Conservation (phyloP, 2,329 filamentous ascomycete species). For the Xylaria sp. region DNA sequence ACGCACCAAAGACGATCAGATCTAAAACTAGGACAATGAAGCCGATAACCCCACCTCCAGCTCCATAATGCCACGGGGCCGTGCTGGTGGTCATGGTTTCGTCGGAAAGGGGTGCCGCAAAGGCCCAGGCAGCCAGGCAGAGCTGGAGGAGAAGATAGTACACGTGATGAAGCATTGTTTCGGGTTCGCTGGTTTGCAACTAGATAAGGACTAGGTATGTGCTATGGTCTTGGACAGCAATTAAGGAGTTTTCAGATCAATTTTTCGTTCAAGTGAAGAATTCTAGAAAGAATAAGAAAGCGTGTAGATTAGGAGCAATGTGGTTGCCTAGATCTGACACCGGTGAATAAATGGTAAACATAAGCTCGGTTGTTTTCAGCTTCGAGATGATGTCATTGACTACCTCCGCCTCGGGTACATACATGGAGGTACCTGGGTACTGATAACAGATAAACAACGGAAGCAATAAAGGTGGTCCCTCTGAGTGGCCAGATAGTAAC, state of each 20-base stretch:
- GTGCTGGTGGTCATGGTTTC: constrained; percentile 51
- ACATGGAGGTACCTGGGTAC: background rate
- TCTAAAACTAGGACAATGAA: constrained; percentile 71
- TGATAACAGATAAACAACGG: no score
- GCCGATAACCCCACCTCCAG: constrained; percentile 69
- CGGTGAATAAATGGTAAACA: background rate
- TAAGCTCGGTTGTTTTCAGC: background rate
- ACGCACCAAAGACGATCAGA: constrained; percentile 70
- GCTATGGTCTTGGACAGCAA: background rate
- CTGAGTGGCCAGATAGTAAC: no score
- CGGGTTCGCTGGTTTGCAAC: background rate
- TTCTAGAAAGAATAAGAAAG: background rate
- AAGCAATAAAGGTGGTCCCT: no score
- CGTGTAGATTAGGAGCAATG: background rate
- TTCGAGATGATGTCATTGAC: constrained; percentile 28
- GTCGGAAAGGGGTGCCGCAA: constrained; percentile 58
- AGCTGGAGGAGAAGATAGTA: constrained; percentile 63
- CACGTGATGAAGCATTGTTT: constrained; percentile 48
- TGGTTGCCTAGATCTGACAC: constrained; percentile 19
- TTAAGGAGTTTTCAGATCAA: background rate
- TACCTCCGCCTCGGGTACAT: background rate
- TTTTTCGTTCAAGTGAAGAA: background rate
- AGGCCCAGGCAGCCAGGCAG: constrained; percentile 59
- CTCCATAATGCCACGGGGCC: constrained; percentile 67
- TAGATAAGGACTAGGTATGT: background rate